Base-by-base conservation (phyloP, 164 flowering plant genomes). In the Platanus orientalis region DNA sequence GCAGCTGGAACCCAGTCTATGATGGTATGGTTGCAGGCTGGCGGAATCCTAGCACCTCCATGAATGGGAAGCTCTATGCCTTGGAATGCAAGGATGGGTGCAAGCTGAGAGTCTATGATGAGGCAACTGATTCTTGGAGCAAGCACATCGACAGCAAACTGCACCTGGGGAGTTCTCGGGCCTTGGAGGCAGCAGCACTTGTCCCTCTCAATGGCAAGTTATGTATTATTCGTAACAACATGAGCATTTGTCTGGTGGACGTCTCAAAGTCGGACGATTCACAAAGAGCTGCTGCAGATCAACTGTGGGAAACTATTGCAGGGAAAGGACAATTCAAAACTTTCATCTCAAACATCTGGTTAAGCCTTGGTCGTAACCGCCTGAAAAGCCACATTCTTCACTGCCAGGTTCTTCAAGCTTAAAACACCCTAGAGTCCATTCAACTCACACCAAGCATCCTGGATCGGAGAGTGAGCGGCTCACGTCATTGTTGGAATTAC, bases 1-100 rank as follows among this genome's bases (percentile, higher is more conserved):
- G 86, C 50, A 79, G 68, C 55, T 90, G 97, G 97, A 66, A 52
- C 72, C 78, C 87, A 1, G 88, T 84, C 16, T 81, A 82, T 69
- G 80, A 86, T 64, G 92, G 94, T 45, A 84, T 88, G 97, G 84
- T 88, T 57, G 68, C 87, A 29, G 92, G 97, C 23, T 88, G 97
- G 94, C 75, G 86, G 57, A 86, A 84, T 69, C 94, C 95, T 0
- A 75, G 90, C 60, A 70, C 81, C 39, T 64, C 85, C 26, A 16
- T 88, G 28, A 75, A 84, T 47, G 86, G 86, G 20, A 69, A 76
- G 67, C 85, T 90, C 20, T 90, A 84, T 75, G 89, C 89, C n/a
- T 69, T 84, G 71, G 95, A 88, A 7, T 90, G 97, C 64, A 86
- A 86, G 64, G 97, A 90, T 54, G 96, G 96, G 1, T 89, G 96